Percentiles rank a stretch among this genome's conserved stretches.
phyloP scores from a whole-genome alignment of 768 basidiomycete species.

The Podaxis carcinomalis region DNA sequence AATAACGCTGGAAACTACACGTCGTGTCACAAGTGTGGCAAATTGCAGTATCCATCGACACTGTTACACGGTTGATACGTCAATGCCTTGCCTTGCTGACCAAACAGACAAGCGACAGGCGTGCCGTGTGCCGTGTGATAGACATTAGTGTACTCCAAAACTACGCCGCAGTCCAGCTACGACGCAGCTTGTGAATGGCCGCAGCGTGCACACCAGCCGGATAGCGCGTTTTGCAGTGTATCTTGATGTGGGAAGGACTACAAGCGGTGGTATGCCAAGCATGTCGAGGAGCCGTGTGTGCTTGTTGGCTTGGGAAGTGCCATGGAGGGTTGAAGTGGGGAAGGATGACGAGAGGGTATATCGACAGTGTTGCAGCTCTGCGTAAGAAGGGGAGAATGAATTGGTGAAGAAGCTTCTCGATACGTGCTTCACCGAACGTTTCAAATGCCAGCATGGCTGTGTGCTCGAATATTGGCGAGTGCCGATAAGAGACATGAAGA shows the following conservation, averaged over 20 bases:
- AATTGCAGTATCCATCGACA: constrained; percentile 79
- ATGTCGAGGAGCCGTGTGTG: constrained; percentile 72
- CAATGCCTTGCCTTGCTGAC: constrained; percentile 67
- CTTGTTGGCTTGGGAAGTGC: constrained; percentile 51
- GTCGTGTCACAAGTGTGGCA: constrained; percentile 88
- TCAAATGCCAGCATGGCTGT: constrained; percentile 77
- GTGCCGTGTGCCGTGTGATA: constrained; percentile 67
- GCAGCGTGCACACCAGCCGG: constrained; percentile 89
- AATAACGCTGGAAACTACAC: constrained; percentile 89
- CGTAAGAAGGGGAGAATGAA: constrained; percentile 93
- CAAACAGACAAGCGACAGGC: constrained; percentile 75
- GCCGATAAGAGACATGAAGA: constrained; percentile 90
- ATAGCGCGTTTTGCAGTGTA: constrained; percentile 82
- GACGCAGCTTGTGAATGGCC: constrained; percentile 76
- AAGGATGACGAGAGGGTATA: constrained; percentile 66
- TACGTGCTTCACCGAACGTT: constrained; percentile 75
- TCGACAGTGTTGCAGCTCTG: constrained; percentile 80
- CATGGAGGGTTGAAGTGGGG: constrained; percentile 38
- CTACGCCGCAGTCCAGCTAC: constrained; percentile 74
- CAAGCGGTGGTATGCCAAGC: constrained; percentile 76
- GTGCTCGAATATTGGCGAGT: constrained; percentile 84
- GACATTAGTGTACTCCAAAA: constrained; percentile 75
- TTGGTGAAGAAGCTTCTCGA: constrained; percentile 81
- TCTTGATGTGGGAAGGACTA: constrained; percentile 81
- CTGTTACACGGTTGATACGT: constrained; percentile 75